Percentiles rank a stretch among this genome's conserved stretches.
Evolutionary conservation across 2,329 filamentous ascomycete species (phyloP).

Genomic region (Plenodomus biglobosus): DNA sequence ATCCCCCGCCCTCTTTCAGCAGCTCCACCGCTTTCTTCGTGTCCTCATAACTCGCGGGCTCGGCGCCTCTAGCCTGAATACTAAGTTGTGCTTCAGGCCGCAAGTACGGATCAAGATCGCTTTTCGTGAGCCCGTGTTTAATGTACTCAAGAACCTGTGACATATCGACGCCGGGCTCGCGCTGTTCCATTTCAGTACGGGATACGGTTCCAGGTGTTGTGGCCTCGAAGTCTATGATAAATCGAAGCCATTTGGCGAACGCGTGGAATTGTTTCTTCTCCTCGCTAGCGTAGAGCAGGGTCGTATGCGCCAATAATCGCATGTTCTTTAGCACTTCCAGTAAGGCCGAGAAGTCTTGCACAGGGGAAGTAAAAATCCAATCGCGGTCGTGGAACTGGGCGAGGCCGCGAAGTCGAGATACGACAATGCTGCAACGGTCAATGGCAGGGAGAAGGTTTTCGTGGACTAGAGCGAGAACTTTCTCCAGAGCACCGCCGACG

Average conservation of each 20-base stretch:
- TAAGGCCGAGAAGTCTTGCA: constrained; percentile 45
- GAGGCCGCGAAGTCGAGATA: constrained; percentile 80
- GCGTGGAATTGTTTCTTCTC: constrained; percentile 75
- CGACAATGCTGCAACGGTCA: constrained; percentile 77
- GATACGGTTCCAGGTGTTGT: constrained; percentile 61
- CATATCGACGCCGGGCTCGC: constrained; percentile 74
- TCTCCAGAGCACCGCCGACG: constrained; percentile 74
- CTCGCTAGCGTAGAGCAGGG: constrained; percentile 69
- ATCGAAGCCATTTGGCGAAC: constrained; percentile 82
- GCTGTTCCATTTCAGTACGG: constrained; percentile 72
- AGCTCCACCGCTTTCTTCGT: constrained; percentile 37
- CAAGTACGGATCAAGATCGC: constrained; percentile 66
- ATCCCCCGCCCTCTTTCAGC: constrained; percentile 50
- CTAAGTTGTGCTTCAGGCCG: constrained; percentile 41
- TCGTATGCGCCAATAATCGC: constrained; percentile 72
- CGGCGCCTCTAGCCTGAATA: constrained; percentile 3
- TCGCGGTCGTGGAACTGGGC: constrained; percentile 76
- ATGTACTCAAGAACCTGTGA: constrained; percentile 76
- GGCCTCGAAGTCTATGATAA: constrained; percentile 77
- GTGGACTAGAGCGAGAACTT: constrained; percentile 75
- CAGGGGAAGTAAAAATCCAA: constrained; percentile 56
- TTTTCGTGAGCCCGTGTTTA: constrained; percentile 66
- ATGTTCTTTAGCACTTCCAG: constrained; percentile 74
- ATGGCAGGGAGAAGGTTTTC: constrained; percentile 87
- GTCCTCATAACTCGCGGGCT: constrained; percentile 31